Base-by-base conservation (phyloP, 371 early-diverging fungal species). In the Mucor piriformis region DNA sequence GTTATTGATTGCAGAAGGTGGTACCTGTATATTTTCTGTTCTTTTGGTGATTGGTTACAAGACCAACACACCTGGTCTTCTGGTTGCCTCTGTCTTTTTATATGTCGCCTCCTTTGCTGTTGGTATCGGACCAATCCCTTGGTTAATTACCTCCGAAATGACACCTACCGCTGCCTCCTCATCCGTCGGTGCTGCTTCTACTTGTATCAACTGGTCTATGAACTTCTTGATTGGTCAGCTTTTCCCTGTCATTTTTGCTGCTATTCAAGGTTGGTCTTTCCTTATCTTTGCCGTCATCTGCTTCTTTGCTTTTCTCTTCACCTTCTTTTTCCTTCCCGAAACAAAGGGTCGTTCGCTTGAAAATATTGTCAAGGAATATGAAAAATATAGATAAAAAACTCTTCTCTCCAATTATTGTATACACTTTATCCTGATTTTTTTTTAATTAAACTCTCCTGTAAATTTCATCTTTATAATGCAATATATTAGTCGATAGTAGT, bases 111-210 rank as follows among this genome's bases (percentile, higher is more conserved):
- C 82, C 29, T 96, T 91, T 74, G 89, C 90, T 34, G 66, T 95
- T 21, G 97, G 93, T 3, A 67, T 95, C n/a, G 91, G 93, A 15
- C 87, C 88, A 0, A 88, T 92, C 50, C 89, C 92, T 15, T 93
- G 93, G 89, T 60, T 90, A 50, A 66, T 90, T 20, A 82, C 83
- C 5, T 82, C 88, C 3, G 91, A 91, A 60, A 67, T 92, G 59
- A 74, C 87, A 37, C 87, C 90, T 21, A 82, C 82, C 0, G 80
- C 83, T 25, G 67, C 86, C 3, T 81, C 83, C 13, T 82, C 86
- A 2, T 73, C 83, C 16, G 69, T 74, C 29, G 72, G 69, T 43
- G 64, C 68, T 25, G 57, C 82, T 1, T 82, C 85, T 6, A 83
- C 85, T 0, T 76, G 76, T 4, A 66, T 83, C 15, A 89, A 91